Base-by-base conservation (phyloP, 73 alveolate genomes). In the Durusdinium trenchii region DNA sequence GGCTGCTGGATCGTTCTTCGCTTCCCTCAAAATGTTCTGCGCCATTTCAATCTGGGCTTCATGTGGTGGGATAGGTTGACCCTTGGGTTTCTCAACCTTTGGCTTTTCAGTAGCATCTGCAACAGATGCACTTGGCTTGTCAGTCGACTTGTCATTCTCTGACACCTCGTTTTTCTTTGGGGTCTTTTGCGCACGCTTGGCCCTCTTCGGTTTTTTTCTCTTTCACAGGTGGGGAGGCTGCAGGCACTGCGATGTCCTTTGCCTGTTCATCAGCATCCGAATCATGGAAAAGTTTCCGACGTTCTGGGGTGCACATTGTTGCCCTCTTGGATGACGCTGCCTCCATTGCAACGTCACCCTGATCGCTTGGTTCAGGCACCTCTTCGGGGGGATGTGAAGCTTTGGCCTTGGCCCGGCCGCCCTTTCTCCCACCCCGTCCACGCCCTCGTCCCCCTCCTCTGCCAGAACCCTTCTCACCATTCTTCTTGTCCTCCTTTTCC, bases 371-470 rank as follows among this genome's bases (percentile, higher is more conserved):
- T 75, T 75, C 85, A 42, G 85, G 85, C 2, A 76, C 86, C 40
- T 76, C 42, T 38, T 76, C 86, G 3, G 86, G 86, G 40, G 30
- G 40, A 6, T n/a, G 61, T 6, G 26, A 6, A 18, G 10, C 23
- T 18, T 18, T 71, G 3, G 46, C 26, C 43, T 26, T 4, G 23
- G 30, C 67, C 28, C 46, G 10, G 5, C 90, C 90, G 4, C 64
- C 23, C 23, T 64, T 64, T 46, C 90, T 45, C 18, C 86, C 86
- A 76, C 61, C 86, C 16, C 61, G 16, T 46, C 90, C 90, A 76
- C 86, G 61, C n/a, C 86, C 86, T 43, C 86, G 57, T 1, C 86
- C 60, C 6, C 86, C 86, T 43, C 86, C 86, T 43, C 86, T 4
- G 36, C 61, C 61, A 35, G 47, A 3, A 6, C 47, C 64, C 52